Conservation (phyloP, 2,329 filamentous ascomycete genomes). For the Apiospora phragmitis region DNA sequence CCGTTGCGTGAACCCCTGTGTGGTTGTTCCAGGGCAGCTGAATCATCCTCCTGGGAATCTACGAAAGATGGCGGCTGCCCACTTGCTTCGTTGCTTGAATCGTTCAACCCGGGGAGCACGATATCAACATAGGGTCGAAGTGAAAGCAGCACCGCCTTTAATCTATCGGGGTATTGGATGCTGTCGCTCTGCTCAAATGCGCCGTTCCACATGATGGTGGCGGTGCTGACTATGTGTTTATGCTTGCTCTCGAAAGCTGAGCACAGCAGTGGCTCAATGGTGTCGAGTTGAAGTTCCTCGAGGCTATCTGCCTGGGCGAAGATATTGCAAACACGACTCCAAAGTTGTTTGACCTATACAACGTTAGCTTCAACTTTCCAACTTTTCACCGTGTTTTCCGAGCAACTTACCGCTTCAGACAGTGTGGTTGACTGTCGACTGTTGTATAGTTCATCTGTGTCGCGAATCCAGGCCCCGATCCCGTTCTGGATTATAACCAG, state of each 20-base stretch:
- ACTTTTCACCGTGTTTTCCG: not conserved
- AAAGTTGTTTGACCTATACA: constrained; percentile 47
- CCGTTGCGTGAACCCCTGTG: constrained; percentile 17
- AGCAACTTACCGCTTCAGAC: constrained; percentile 46
- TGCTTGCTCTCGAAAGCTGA: constrained; percentile 61
- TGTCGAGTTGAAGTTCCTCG: constrained; percentile 46
- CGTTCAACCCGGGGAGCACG: constrained; percentile 44
- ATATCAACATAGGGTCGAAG: constrained; percentile 56
- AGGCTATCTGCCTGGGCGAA: constrained; percentile 37
- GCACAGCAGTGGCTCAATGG: constrained; percentile 56
- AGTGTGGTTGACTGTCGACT: constrained; percentile 41
- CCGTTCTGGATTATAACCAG: constrained; percentile 63
- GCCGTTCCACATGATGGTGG: constrained; percentile 64
- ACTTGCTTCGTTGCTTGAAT: constrained; percentile 37
- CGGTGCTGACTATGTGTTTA: constrained; percentile 50
- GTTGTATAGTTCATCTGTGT: constrained; percentile 46
- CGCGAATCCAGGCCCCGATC: constrained; percentile 64
- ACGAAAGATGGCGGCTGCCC: constrained; percentile 43
- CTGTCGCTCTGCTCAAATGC: constrained; percentile 62
- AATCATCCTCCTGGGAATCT: constrained; percentile 54
- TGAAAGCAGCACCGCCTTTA: constrained; percentile 63
- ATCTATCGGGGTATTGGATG: constrained; percentile 63
- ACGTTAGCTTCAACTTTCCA: not conserved
- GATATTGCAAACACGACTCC: constrained; percentile 48
- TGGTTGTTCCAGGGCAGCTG: constrained; percentile 29